A percentile compares a stretch with the other conserved stretches of the same genome.
Conservation (phyloP, 495 filamentous ascomycete genomes). For the Penicillium waksmanii region DNA sequence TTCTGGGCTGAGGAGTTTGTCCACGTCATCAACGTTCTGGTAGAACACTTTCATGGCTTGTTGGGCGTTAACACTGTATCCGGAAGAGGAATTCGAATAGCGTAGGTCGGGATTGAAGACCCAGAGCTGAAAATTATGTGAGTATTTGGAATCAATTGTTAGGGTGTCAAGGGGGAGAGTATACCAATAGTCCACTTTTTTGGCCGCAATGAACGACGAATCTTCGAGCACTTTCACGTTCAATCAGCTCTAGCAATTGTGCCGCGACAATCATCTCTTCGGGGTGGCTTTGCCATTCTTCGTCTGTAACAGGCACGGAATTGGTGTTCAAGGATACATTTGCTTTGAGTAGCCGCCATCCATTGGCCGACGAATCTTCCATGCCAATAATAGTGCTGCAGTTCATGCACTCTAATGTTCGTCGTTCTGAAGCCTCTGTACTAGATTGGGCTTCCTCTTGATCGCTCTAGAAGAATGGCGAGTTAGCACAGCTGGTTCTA, state of each 20-base stretch:
- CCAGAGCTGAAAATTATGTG: conserved; percentile 55
- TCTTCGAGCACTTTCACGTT: conserved; percentile 50
- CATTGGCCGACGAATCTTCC: conserved; percentile 43
- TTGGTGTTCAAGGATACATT: conserved; percentile 38
- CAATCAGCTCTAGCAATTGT: conserved; percentile 55
- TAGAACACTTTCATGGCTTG: conserved; percentile 73
- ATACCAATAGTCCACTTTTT: conserved; percentile 46
- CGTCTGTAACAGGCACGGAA: not conserved
- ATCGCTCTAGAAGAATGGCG: conserved; percentile 22
- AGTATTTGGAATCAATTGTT: conserved; percentile 39
- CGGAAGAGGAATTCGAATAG: conserved; percentile 57
- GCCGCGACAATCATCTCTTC: conserved; percentile 56
- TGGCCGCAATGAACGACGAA: conserved; percentile 51
- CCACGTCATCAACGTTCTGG: conserved; percentile 52
- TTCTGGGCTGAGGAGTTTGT: conserved; percentile 55
- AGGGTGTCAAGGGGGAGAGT: conserved; percentile 19
- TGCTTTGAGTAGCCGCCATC: conserved; percentile 57
- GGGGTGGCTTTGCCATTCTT: conserved; percentile 40
- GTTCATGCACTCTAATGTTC: conserved; percentile 39
- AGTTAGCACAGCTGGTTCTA: conserved; percentile 22
- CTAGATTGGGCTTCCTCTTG: conserved; percentile 16
- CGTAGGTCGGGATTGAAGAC: conserved; percentile 70
- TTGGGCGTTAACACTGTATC: conserved; percentile 36
- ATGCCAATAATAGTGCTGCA: conserved; percentile 51
- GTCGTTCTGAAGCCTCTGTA: conserved; percentile 12